Evolutionary conservation across 371 early-diverging fungal species (phyloP).

Genomic region (Mucor irregularis): DNA sequence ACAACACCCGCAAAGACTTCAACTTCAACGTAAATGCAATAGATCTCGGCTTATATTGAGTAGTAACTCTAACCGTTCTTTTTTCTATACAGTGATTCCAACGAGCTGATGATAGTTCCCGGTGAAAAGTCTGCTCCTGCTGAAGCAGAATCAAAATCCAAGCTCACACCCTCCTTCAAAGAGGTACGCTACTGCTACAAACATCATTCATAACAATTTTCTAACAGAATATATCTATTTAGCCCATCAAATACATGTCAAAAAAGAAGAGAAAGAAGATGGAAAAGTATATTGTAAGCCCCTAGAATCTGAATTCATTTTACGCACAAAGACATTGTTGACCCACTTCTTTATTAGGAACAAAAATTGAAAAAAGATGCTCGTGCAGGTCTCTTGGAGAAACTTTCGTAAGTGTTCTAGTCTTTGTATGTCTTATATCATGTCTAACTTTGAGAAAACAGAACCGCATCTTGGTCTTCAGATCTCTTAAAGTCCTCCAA

Average conservation of each 20-base stretch:
- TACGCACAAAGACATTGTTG: background rate
- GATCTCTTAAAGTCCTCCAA: conserved; percentile 82
- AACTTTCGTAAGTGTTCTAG: conserved; percentile 62
- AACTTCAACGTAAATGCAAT: no score
- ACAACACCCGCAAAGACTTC: no score
- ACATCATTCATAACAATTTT: background rate
- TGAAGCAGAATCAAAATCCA: conserved; percentile 2
- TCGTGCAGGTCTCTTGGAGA: conserved; percentile 75
- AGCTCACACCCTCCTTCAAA: conserved; percentile 11
- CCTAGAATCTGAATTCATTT: background rate
- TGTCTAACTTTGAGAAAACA: background rate
- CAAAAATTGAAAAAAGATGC: conserved; percentile 95
- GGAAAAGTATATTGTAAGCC: conserved; percentile 78
- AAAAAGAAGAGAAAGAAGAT: conserved; percentile 78
- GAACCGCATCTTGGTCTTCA: conserved; percentile 66
- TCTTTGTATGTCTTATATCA: background rate
- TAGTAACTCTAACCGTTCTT: background rate
- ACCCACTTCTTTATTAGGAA: conserved; percentile 68
- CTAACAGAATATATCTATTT: background rate
- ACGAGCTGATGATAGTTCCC: conserved; percentile 46
- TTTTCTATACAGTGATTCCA: conserved; percentile 15
- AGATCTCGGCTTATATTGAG: no score
- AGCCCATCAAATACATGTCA: conserved; percentile 55
- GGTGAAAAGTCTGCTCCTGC: conserved; percentile 16
- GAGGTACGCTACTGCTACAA: conserved; percentile 4